Evolutionary conservation across 140 eudicot species (phyloP).

Genomic region (Cichorium intybus): DNA sequence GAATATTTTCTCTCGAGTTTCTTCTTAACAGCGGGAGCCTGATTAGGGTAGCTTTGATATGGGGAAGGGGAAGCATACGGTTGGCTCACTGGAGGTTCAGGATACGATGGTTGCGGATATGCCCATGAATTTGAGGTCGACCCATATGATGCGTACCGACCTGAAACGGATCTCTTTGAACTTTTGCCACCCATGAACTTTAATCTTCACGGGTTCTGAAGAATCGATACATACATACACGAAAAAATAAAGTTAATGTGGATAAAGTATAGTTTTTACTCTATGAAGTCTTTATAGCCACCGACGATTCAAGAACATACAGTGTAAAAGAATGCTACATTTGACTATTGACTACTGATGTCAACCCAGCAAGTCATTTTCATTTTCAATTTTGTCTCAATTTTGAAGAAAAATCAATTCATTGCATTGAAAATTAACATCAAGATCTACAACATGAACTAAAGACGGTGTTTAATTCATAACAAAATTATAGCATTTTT

Average conservation of each 20-base stretch:
- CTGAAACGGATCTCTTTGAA: constrained; percentile 55
- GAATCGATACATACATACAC: background rate
- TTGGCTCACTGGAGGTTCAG: constrained; percentile 42
- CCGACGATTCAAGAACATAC: background rate
- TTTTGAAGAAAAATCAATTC: background rate
- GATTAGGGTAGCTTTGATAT: constrained; percentile 38
- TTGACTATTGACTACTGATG: constrained; percentile 1
- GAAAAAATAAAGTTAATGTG: background rate
- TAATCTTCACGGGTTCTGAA: constrained; percentile 15
- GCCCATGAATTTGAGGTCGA: constrained; percentile 49
- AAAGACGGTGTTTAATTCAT: background rate
- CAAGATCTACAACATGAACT: constrained; percentile 10
- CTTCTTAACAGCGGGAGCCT: constrained; percentile 40
- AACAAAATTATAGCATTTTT: background rate
- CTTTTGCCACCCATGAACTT: constrained; percentile 64
- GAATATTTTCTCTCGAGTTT: constrained; percentile 74
- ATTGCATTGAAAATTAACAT: background rate
- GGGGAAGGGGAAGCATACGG: constrained; percentile 42
- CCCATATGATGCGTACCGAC: constrained; percentile 58
- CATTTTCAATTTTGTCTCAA: background rate
- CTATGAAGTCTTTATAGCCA: background rate
- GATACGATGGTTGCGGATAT: constrained; percentile 48
- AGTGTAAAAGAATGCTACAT: background rate
- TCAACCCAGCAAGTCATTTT: background rate
- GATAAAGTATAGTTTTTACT: background rate